Evolutionary conservation across 306 rosid species (phyloP).

Genomic region (Acacia melanoxylon): DNA sequence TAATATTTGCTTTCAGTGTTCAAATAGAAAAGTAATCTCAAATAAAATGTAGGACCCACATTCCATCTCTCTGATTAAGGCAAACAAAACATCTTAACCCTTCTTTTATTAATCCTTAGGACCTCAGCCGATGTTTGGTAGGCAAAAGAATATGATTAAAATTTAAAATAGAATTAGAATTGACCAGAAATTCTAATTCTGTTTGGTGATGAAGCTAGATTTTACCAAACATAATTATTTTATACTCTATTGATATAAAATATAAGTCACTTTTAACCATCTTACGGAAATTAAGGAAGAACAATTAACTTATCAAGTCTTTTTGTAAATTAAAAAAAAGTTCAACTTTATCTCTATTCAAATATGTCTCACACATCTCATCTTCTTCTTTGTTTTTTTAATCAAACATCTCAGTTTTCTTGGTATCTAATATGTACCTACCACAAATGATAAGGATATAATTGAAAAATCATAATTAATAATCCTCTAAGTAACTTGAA

Average conservation of each 20-base stretch:
- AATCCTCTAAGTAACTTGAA: no score
- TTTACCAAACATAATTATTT: background rate
- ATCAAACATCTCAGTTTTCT: background rate
- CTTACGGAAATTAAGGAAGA: background rate
- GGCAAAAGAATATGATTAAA: background rate
- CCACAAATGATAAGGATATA: background rate
- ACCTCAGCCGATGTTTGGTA: background rate
- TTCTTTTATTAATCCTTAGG: background rate
- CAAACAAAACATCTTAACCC: background rate
- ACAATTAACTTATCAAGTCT: no score
- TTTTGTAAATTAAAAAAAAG: no score
- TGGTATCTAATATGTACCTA: background rate
- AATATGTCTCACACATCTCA: no score
- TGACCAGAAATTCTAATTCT: background rate
- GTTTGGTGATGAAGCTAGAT: background rate
- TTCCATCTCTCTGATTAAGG: constrained; percentile 12
- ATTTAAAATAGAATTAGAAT: background rate
- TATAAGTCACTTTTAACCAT: no score
- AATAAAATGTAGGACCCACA: background rate
- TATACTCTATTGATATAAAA: no score
- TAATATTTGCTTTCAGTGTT: constrained; percentile 20
- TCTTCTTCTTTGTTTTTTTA: no score
- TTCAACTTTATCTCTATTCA: no score
- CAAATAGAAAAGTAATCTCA: background rate
- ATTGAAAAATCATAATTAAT: no score